These are phyloP conservation scores for Aspergillus novofumigatus DNA, from an alignment of 2,329 filamentous ascomycete species.

Conservation along the genomic window DNA sequence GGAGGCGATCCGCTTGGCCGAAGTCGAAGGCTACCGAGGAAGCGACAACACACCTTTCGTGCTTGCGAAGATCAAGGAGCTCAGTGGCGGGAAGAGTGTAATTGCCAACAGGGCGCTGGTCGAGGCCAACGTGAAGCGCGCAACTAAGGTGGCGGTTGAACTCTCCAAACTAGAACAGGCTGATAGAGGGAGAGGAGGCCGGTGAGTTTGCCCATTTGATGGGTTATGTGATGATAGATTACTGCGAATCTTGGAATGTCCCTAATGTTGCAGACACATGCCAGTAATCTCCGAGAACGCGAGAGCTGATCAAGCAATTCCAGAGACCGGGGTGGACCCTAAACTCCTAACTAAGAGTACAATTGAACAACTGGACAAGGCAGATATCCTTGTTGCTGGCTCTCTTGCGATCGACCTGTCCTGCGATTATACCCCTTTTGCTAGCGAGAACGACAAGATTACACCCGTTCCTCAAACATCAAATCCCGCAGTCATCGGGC, in stretches of 20 bases:
- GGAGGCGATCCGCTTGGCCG: slow-evolving; percentile 62
- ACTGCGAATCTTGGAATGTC: slow-evolving; percentile 15
- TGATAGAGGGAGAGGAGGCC: slow-evolving; percentile 22
- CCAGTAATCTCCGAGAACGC: slow-evolving; percentile 26
- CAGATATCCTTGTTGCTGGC: slow-evolving; percentile 82
- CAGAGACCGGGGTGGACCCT: slow-evolving; percentile 16
- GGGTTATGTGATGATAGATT: not conserved
- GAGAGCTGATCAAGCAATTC: slow-evolving; percentile 19
- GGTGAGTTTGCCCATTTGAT: slow-evolving; percentile 35
- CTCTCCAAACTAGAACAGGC: slow-evolving; percentile 52
- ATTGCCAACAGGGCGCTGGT: slow-evolving; percentile 69
- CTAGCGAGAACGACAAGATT: slow-evolving; percentile 29
- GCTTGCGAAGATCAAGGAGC: slow-evolving; percentile 70
- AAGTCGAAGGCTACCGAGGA: slow-evolving; percentile 63
- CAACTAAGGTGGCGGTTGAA: slow-evolving; percentile 61
- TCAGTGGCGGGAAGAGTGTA: slow-evolving; percentile 69
- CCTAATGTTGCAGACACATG: slow-evolving; percentile 40
- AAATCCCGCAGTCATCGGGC: slow-evolving; percentile 75
- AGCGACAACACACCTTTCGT: slow-evolving; percentile 82
- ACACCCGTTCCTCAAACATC: slow-evolving; percentile 64
- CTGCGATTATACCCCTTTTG: slow-evolving; percentile 66
- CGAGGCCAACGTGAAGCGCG: slow-evolving; percentile 62
- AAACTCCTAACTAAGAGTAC: slow-evolving; percentile 6
- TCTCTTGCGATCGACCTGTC: slow-evolving; percentile 82
- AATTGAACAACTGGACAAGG: slow-evolving; percentile 23